Evolutionary conservation across 495 filamentous ascomycete genomes (phyloP), one percentile per base, ranked within the genome.

Genomic region (Alectoria sarmentosa): DNA sequence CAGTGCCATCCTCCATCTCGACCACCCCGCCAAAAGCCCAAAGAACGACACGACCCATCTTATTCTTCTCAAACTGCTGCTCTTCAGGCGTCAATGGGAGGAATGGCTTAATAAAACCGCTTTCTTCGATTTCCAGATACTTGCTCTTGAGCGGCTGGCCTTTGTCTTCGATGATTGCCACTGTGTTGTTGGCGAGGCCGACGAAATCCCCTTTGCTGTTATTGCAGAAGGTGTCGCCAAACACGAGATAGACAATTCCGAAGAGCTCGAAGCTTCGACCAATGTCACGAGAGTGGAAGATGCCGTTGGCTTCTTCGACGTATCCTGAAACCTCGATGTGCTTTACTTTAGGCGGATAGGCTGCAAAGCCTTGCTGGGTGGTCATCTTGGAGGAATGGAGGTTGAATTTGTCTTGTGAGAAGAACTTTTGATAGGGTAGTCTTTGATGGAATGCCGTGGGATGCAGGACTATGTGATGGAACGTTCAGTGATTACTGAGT

Each of bases 191-290:
- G 13, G 56, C 63, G 21, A 76, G 68, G 38, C 74, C 66, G 62
- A 69, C 41, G 52, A 69, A 64, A 61, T 72, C 56, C 36, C 73
- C 63, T 38, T 66, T 52, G 57, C 65, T 15, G 56, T 69, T 58
- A 37, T 71, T 69, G 64, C 63, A 69, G 38, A 73, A 71, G 10
- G 71, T 73, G 48, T 73, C 71, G 13, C 71, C 71, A 37, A 68
- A 71, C 7, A 46, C 14, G 46, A 61, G 55, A 21, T 69, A 67
- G 56, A 57, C 32, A 28, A 49, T 59, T 5, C 62, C 65, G 44
- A 49, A 65, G 23, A 69, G 59, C 4, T 37, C n/a, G 19, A 62
- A 69, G 9, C 61, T 55, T 13, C 67, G 67, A 21, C 67, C 67
- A 23, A 69, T 69, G 57, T 69, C 67, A 19, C 63, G 67, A 23